Percentiles rank a stretch among this genome's conserved stretches.
These are phyloP conservation scores for Leptoxyphium fumago DNA, from an alignment of 2,329 filamentous ascomycete genomes.

Conservation along the genomic window DNA sequence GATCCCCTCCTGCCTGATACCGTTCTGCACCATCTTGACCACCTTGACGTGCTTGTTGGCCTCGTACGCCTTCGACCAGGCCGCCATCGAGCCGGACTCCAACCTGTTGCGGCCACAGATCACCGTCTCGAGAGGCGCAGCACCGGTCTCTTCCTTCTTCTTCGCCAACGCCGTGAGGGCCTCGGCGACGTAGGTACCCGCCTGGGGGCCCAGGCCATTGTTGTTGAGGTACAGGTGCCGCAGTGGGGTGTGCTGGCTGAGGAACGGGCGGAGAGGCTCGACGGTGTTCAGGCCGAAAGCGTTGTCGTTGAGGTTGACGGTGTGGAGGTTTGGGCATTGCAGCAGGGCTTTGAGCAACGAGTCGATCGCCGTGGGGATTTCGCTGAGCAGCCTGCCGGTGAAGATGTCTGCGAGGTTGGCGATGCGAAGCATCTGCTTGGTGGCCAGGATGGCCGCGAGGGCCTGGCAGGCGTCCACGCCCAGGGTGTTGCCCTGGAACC, in stretches of 20 bases:
- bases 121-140: slow-evolving; percentile 84
- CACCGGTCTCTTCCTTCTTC: slow-evolving; percentile 60
- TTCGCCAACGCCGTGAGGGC: slow-evolving; percentile 69
- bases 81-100: slow-evolving; percentile 90
- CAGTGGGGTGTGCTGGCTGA: slow-evolving; percentile 74
- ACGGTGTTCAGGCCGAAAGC: slow-evolving; percentile 94
- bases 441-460: slow-evolving; percentile 67
- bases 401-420: slow-evolving; percentile 97
- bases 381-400: slow-evolving; percentile 79
- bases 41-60: slow-evolving; percentile 66
- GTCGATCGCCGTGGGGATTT: slow-evolving; percentile 83
- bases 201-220: slow-evolving; percentile 87
- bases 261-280: slow-evolving; percentile 81
- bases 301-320: slow-evolving; percentile 93
- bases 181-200: slow-evolving; percentile 77
- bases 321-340: slow-evolving; percentile 72
- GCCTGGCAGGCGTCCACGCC: slow-evolving; percentile 78
- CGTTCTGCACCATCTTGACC: slow-evolving; percentile 97
- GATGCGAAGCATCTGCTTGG: slow-evolving; percentile 59
- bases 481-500: slow-evolving; percentile 79
- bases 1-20: slow-evolving; percentile 88
- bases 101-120: slow-evolving; percentile 92
- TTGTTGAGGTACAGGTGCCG: slow-evolving; percentile 96
- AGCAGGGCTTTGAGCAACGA: slow-evolving; percentile 75
- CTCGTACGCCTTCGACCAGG: slow-evolving; percentile 79